Percentiles rank a stretch among this genome's conserved stretches.
Evolutionary conservation across 1,139 yeast genomes (phyloP).

Genomic region (Blastobotrys petasosporus): DNA sequence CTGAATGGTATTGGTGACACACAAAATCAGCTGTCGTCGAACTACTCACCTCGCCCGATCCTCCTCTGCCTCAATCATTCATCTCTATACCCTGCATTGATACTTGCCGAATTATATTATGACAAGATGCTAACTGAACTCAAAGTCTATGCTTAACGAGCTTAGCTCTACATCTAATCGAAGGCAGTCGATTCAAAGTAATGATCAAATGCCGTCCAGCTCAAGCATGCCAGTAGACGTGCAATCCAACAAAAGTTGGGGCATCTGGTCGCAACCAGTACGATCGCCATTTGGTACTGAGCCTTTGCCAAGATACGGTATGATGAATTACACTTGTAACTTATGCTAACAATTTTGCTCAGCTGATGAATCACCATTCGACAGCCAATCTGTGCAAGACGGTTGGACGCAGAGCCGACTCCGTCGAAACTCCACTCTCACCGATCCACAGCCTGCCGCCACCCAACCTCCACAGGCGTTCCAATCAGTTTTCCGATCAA

Average conservation of each 20-base stretch:
- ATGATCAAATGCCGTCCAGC: conserved; percentile 6
- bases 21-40: too few species aligned
- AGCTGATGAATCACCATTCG: conserved; percentile 13
- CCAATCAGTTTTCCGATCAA: conserved; percentile 7
- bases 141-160: conserved; percentile 14
- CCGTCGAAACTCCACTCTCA: conserved; percentile 12
- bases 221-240: conserved; percentile 3
- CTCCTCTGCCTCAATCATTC: too few species aligned
- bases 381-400: conserved; percentile 2
- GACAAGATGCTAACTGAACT: neutral
- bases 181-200: conserved; percentile 8
- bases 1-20: too few species aligned
- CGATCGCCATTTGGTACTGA: conserved; percentile 9
- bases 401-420: conserved; percentile 4
- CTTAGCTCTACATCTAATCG: conserved; percentile 6
- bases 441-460: conserved; percentile 9
- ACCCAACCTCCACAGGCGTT: neutral
- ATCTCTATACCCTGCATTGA: too few species aligned
- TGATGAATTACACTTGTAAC: neutral
- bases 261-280: conserved; percentile 7
- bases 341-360: conserved; percentile 1
- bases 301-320: neutral
- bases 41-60: too few species aligned
- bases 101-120: too few species aligned
- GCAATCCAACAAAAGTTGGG: conserved; percentile 5